Percentiles rank a stretch among this genome's conserved stretches.
These are phyloP conservation scores for Cynara cardunculus DNA, from an alignment of 129 eudicot genomes.

Conservation along the genomic window DNA sequence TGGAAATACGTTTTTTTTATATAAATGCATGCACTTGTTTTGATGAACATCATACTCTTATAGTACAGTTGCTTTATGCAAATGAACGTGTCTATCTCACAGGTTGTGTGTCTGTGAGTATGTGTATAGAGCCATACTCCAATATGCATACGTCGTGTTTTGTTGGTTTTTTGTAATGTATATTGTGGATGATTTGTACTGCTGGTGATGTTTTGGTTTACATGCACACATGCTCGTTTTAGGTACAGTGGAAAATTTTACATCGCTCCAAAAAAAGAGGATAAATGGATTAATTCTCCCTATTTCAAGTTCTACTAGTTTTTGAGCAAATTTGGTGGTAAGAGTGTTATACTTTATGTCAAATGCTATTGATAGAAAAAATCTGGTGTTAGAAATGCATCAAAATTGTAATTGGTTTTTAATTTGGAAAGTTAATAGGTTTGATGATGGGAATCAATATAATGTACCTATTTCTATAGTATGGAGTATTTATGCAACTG, in stretches of 20 bases:
- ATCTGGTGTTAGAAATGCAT: not conserved
- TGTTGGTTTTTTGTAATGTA: not conserved
- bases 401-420: not conserved
- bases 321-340: not conserved
- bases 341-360: not conserved
- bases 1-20: not conserved
- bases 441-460: not conserved
- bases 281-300: not conserved
- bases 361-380: not conserved
- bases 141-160: not conserved
- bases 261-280: not conserved
- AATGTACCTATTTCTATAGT: not conserved
- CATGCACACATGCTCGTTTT: not conserved
- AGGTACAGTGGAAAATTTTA: slow-evolving; percentile 4
- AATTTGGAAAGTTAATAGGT: not conserved
- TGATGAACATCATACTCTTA: not conserved
- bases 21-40: slow-evolving; percentile 6
- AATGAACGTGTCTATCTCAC: not conserved
- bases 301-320: not conserved
- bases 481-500: slow-evolving; percentile 15
- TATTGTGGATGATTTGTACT: not conserved
- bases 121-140: not conserved
- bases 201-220: not conserved
- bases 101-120: not conserved
- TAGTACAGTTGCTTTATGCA: not conserved